Evolutionary conservation across 192 early-diverging fungal species (phyloP).

Genomic region (Glomus cerebriforme): DNA sequence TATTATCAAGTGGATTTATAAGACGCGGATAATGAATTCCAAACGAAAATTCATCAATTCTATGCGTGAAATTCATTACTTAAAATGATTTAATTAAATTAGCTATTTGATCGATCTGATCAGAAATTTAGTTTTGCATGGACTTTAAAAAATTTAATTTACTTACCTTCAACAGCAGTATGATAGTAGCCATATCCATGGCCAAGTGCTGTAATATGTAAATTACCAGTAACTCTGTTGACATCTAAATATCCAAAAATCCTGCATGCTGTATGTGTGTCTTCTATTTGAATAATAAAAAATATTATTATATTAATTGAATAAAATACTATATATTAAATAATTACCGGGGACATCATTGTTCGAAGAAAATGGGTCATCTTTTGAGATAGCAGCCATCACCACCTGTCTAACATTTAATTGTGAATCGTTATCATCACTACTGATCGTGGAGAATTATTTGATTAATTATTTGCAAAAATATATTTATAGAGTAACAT

Average conservation of each 20-base stretch:
- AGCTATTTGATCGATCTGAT: neutral
- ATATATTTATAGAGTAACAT: too few species aligned
- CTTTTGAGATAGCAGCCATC: neutral
- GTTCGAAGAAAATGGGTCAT: neutral
- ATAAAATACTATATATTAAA: neutral
- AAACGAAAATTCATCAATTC: conserved; percentile 90
- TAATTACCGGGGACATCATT: neutral
- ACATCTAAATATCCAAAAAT: conserved; percentile 72
- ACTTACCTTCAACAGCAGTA: conserved; percentile 63
- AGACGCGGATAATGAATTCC: conserved; percentile 82
- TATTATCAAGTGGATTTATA: conserved; percentile 85
- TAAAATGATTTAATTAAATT: conserved; percentile 6
- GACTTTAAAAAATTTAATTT: neutral
- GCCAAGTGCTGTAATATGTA: conserved; percentile 89
- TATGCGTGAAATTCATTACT: conserved; percentile 94
- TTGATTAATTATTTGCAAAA: neutral
- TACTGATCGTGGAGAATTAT: neutral
- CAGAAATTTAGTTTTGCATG: neutral
- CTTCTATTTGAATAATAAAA: neutral
- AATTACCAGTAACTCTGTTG: conserved; percentile 83
- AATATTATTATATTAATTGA: neutral
- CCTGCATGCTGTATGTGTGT: conserved; percentile 66
- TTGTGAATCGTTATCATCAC: neutral
- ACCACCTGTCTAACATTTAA: conserved; percentile 21
- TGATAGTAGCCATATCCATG: conserved; percentile 80